phyloP scores from a whole-genome alignment of 2,329 filamentous ascomycete species.

The Lecanicillium sp. region DNA sequence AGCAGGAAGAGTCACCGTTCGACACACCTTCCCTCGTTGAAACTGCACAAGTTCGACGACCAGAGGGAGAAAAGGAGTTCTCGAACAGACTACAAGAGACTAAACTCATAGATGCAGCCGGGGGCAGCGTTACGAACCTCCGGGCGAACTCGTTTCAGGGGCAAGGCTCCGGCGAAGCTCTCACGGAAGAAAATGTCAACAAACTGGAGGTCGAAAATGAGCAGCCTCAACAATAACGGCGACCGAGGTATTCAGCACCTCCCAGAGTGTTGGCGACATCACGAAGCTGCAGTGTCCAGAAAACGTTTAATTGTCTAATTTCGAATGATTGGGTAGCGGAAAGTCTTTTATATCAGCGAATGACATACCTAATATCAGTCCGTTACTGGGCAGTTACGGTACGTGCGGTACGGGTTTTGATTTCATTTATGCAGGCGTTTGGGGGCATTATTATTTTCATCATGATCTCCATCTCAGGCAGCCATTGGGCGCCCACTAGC shows the following conservation, averaged over 20 bases:
- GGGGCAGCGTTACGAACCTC: constrained; percentile 23
- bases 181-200: constrained; percentile 48
- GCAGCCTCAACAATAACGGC: not conserved
- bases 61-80: constrained; percentile 32
- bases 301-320: too few species aligned
- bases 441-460: not conserved
- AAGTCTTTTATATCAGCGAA: too few species aligned
- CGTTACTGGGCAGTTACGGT: not conserved
- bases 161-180: constrained; percentile 29
- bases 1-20: constrained; percentile 34
- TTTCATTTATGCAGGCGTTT: constrained; percentile 1
- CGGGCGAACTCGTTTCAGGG: constrained; percentile 27
- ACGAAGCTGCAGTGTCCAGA: not conserved
- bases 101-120: constrained; percentile 39
- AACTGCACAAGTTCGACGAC: constrained; percentile 22
- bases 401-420: not conserved
- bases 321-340: too few species aligned
- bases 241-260: too few species aligned
- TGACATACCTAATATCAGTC: too few species aligned
- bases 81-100: constrained; percentile 36
- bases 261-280: too few species aligned
- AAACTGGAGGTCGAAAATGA: constrained; percentile 31
- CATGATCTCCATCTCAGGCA: too few species aligned
- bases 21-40: constrained; percentile 24
- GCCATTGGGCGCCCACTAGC: too few species aligned